Percentiles rank a stretch among this genome's conserved stretches.
phyloP scores from a whole-genome alignment of 805 yeast species.

The Zygosaccharomyces gambellarensis region DNA sequence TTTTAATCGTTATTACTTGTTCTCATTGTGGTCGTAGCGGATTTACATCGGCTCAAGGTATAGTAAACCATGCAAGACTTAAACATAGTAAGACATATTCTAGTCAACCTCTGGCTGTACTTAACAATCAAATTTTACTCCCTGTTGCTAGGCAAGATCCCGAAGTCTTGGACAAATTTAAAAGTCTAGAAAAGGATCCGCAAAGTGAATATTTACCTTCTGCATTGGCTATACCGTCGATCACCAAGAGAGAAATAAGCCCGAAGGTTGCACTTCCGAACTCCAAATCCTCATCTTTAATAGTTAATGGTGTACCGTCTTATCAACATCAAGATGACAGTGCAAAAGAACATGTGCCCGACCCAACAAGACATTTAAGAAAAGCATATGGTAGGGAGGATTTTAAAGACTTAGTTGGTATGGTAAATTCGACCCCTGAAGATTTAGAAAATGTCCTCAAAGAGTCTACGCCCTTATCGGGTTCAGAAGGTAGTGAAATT shows the following conservation, averaged over 20 bases:
- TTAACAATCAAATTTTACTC: conserved; percentile 55
- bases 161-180: conserved; percentile 25
- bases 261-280: conserved; percentile 7
- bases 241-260: conserved; percentile 9
- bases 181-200: conserved; percentile 26
- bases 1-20: conserved; percentile 63
- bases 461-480: conserved; percentile 10
- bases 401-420: conserved; percentile 26
- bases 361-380: conserved; percentile 20
- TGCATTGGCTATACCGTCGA: conserved; percentile 25
- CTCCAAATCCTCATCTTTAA: neutral
- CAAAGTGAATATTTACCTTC: conserved; percentile 27
- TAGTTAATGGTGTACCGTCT: neutral
- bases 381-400: conserved; percentile 28
- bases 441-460: conserved; percentile 26
- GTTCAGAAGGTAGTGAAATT: conserved; percentile 10
- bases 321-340: neutral
- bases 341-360: neutral
- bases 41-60: conserved; percentile 76
- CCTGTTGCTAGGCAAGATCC: conserved; percentile 26
- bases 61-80: conserved; percentile 68
- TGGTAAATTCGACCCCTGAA: conserved; percentile 28
- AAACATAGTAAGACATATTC: conserved; percentile 69
- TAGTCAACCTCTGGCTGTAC: conserved; percentile 70
- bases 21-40: conserved; percentile 62